A percentile compares a stretch with the other conserved stretches of the same genome.
Conservation (phyloP, 495 filamentous ascomycete genomes). For the Penicillium angulare region DNA sequence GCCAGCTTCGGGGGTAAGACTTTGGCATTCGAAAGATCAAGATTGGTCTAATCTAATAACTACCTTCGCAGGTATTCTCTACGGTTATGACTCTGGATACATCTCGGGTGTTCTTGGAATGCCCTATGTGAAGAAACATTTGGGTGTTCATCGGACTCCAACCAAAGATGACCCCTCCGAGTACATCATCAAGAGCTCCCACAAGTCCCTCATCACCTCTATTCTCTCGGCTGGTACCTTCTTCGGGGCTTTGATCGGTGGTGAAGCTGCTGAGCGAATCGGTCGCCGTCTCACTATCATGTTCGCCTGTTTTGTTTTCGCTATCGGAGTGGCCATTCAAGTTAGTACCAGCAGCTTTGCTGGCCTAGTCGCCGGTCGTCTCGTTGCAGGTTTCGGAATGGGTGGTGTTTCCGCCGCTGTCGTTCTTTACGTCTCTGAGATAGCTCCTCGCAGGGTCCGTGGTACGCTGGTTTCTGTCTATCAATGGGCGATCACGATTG, state of each 20-base stretch:
- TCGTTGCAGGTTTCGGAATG: slow-evolving; percentile 69
- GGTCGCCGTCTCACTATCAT: slow-evolving; percentile 69
- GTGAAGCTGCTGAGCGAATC: slow-evolving; percentile 60
- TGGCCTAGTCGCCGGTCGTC: slow-evolving; percentile 64
- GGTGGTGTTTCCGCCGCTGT: slow-evolving; percentile 71
- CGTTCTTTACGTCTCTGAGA: slow-evolving; percentile 70
- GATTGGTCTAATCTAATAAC: not conserved
- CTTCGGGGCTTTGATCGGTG: slow-evolving; percentile 67
- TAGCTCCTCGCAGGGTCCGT: slow-evolving; percentile 57
- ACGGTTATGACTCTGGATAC: slow-evolving; percentile 54
- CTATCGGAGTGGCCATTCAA: slow-evolving; percentile 62
- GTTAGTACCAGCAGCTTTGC: slow-evolving; percentile 41
- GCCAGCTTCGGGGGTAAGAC: slow-evolving; percentile 51
- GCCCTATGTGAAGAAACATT: slow-evolving; percentile 49
- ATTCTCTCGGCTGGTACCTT: slow-evolving; percentile 75
- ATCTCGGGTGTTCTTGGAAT: slow-evolving; percentile 56
- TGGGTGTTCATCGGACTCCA: slow-evolving; percentile 22
- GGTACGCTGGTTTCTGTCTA: slow-evolving; percentile 65
- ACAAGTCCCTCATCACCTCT: slow-evolving; percentile 61
- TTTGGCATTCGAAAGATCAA: not conserved
- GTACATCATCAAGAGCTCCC: slow-evolving; percentile 16
- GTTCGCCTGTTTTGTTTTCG: slow-evolving; percentile 59
- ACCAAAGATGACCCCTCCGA: slow-evolving; percentile 13
- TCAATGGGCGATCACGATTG: slow-evolving; percentile 69
- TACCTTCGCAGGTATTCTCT: slow-evolving; percentile 41